phyloP scores from a whole-genome alignment of 2,329 filamentous ascomycete genomes.

The Xylogone sp. region DNA sequence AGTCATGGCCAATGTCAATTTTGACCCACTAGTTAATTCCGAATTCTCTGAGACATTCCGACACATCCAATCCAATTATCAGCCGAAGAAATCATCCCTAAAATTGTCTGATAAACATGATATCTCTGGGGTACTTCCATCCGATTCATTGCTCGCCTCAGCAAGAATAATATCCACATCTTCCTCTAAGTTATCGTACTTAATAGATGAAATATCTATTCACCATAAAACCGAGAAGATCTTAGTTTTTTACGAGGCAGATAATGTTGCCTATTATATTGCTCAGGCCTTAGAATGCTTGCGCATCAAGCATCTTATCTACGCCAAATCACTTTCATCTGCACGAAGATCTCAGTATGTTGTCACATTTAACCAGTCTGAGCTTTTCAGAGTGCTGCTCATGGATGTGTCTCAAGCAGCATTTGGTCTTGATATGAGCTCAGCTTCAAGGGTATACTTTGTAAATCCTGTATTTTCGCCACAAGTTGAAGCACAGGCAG shows the following conservation, averaged over 20 bases:
- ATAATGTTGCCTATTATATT: conserved; percentile 83
- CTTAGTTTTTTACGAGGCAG: conserved; percentile 86
- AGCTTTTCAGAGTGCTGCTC: conserved; percentile 59
- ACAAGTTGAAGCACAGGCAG: conserved; percentile 82
- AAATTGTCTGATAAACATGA: conserved; percentile 11
- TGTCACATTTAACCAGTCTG: conserved; percentile 61
- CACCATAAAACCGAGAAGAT: conserved; percentile 77
- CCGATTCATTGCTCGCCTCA: conserved; percentile 22
- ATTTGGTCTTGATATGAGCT: conserved; percentile 80
- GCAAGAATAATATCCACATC: conserved; percentile 66
- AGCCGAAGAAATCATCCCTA: conserved; percentile 1
- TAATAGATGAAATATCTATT: conserved; percentile 67
- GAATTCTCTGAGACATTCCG: background rate
- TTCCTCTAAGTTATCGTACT: conserved; percentile 83
- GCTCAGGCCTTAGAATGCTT: conserved; percentile 76
- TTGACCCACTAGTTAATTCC: background rate
- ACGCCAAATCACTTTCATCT: conserved; percentile 59
- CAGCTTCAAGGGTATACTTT: conserved; percentile 83
- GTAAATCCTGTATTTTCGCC: conserved; percentile 84
- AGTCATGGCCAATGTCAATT: background rate
- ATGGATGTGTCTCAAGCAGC: conserved; percentile 92
- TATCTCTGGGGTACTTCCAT: conserved; percentile 16
- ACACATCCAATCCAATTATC: background rate
- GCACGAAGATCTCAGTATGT: conserved; percentile 71
- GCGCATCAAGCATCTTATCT: conserved; percentile 60